Percentiles rank a stretch among this genome's conserved stretches.
Evolutionary conservation across 73 alveolate genomes (phyloP).

Genomic region (Stentor roeselii): DNA sequence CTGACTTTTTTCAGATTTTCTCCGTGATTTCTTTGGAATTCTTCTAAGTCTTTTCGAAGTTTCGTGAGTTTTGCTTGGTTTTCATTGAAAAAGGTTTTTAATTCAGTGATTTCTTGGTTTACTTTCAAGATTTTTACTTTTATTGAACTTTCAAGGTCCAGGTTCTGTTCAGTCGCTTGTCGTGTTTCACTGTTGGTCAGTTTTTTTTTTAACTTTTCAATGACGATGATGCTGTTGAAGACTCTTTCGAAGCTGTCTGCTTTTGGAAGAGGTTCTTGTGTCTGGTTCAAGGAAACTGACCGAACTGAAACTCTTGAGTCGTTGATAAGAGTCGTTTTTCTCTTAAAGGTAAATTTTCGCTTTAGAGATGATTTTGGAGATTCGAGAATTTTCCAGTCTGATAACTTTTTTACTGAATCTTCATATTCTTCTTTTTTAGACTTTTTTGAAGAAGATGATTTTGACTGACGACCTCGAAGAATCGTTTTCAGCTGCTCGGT

Average conservation of each 20-base stretch:
- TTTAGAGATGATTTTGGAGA: not conserved
- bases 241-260: not conserved
- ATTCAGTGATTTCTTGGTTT: not conserved
- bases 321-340: not conserved
- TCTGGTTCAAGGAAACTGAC: not conserved
- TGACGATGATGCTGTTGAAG: not conserved
- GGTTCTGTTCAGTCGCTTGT: not conserved
- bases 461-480: not conserved
- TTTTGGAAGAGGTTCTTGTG: not conserved
- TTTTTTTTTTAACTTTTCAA: not conserved
- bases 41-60: not conserved
- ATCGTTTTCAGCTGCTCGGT: not conserved
- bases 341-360: not conserved
- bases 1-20: not conserved
- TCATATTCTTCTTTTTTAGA: not conserved
- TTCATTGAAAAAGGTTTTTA: not conserved
- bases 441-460: too few species aligned
- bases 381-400: not conserved
- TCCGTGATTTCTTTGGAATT: not conserved
- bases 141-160: not conserved
- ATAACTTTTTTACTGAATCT: not conserved
- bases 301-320: not conserved
- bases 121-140: too few species aligned
- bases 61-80: not conserved
- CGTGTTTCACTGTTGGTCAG: not conserved